Evolutionary conservation across 2,329 filamentous ascomycete species (phyloP), one percentile per base, ranked within the genome.

Genomic region (Ophiocordyceps camponoti-leonardi): DNA sequence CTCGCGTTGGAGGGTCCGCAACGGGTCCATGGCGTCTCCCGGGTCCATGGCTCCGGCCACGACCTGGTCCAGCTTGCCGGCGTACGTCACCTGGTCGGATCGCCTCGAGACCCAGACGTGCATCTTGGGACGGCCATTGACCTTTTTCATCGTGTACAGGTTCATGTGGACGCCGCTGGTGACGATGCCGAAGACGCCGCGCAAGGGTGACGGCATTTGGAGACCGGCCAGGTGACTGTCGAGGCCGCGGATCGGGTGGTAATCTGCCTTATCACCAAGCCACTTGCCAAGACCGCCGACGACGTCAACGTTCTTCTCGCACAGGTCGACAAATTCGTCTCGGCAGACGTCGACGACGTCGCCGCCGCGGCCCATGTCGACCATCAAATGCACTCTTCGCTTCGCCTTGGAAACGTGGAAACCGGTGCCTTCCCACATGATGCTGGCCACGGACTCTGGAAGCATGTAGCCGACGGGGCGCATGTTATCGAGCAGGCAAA

Each of bases 91-190:
- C 6, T 51, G 52, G 12, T 49, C 47, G 7, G 59, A 57, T 5
- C 62, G 55, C 44, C 53, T 53, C 20, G 61, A 54, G 35, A 64
- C 57, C 61, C 61, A 64, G 37, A 63, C 55, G 31, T 54, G 55
- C 46, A 49, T 49, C 31, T 35, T 52, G 50, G 31, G 45, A 48
- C 42, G 30, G 20, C 54, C 52, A n/a, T 48, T 50, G 23, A 47
- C 45, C n/a, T 46, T 43, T 41, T 51, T 56, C 41, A 53, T 46
- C 30, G 56, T 59, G 50, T 58, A 65, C 42, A 61, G 56, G 48
- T 61, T 65, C 49, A 65, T 54, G 47, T 65, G 62, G 2, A 61
- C 58, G 8, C 62, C 62, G 5, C 58, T 55, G 2, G 62, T 65
- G 30, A 61, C 50, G 31, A 63, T 53, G 6, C 62, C 62, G 26